Evolutionary conservation across 2,329 filamentous ascomycete genomes (phyloP).

Genomic region (Pseudopyricularia cyperi): DNA sequence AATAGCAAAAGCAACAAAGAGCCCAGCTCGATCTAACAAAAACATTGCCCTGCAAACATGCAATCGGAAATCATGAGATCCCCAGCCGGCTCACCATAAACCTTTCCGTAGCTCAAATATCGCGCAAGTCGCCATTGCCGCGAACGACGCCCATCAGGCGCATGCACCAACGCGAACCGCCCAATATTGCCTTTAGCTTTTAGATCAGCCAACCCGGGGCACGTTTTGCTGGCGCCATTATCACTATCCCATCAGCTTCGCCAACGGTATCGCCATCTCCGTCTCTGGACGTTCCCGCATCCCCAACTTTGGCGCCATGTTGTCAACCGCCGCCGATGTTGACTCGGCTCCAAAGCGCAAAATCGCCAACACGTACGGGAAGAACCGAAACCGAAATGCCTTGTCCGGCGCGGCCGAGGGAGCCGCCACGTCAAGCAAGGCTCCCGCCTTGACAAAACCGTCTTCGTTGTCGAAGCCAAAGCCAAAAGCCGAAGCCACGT

Average conservation of each 20-base stretch:
- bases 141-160: background rate
- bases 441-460: background rate
- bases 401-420: background rate
- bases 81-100: background rate
- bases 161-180: background rate
- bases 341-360: slow-evolving; percentile 15
- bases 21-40: background rate
- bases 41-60: background rate
- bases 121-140: background rate
- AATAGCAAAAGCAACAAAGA: too few relatives aligned
- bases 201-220: too few relatives aligned
- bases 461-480: background rate
- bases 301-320: slow-evolving; percentile 1
- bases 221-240: background rate
- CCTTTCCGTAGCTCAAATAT: background rate
- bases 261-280: background rate
- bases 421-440: background rate
- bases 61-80: background rate
- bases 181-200: background rate
- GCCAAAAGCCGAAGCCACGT: background rate
- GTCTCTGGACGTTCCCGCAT: background rate
- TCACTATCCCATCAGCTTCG: background rate
- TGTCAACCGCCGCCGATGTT: slow-evolving; percentile 10
- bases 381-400: slow-evolving; percentile 4
- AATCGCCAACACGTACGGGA: slow-evolving; percentile 16